Conservation (phyloP, 2,329 filamentous ascomycete genomes). For the Claviceps paspali region DNA sequence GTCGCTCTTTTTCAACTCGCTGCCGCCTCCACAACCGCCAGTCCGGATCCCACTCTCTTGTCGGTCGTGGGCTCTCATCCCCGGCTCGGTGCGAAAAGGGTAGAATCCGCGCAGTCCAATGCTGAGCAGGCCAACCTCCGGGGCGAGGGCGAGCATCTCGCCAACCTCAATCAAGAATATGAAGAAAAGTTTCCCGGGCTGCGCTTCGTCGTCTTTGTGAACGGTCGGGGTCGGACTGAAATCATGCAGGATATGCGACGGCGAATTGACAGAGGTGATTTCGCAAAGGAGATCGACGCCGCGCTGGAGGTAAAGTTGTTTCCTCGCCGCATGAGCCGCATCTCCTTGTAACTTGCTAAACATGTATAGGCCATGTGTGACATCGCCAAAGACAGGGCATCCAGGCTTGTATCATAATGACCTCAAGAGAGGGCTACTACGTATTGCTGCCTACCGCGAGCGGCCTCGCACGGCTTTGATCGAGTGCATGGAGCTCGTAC, state of each 20-base stretch:
- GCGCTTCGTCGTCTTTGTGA: slow-evolving; percentile 84
- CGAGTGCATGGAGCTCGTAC: slow-evolving; percentile 15
- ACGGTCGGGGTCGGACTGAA: slow-evolving; percentile 55
- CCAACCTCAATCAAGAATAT: slow-evolving; percentile 58
- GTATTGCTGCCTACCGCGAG: slow-evolving; percentile 1
- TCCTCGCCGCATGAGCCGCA: not conserved
- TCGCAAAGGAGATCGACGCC: slow-evolving; percentile 51
- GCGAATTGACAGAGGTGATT: slow-evolving; percentile 55
- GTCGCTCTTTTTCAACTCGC: slow-evolving; percentile 45
- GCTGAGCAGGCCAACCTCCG: slow-evolving; percentile 69
- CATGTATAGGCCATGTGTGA: slow-evolving; percentile 66
- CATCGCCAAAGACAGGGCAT: slow-evolving; percentile 67
- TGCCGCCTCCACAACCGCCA: slow-evolving; percentile 29
- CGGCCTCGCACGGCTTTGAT: slow-evolving; percentile 14
- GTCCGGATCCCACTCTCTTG: slow-evolving; percentile 41
- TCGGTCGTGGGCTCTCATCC: slow-evolving; percentile 70
- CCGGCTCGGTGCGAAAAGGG: slow-evolving; percentile 64
- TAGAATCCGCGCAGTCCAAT: slow-evolving; percentile 68
- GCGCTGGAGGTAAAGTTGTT: slow-evolving; percentile 48
- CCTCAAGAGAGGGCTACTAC: not conserved
- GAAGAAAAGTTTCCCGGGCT: slow-evolving; percentile 69
- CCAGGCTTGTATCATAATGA: slow-evolving; percentile 33
- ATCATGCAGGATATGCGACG: slow-evolving; percentile 72
- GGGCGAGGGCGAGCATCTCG: slow-evolving; percentile 44
- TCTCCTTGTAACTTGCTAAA: slow-evolving; percentile 8